These are phyloP conservation scores for Picea sitchensis DNA, from an alignment of 75 land plant genomes.

Conservation along the genomic window DNA sequence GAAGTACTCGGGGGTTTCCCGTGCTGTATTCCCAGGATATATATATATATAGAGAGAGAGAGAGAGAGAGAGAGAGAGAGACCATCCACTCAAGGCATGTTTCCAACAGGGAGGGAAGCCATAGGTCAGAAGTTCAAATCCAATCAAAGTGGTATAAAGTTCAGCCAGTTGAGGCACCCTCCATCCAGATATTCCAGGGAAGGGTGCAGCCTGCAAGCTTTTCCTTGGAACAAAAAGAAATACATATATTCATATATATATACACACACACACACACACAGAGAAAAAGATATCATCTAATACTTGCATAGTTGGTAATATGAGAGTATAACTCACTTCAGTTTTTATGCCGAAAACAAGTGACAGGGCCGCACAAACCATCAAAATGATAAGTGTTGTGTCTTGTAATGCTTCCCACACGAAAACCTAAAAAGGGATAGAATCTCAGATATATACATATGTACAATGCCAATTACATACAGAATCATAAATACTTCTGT, in stretches of 20 bases:
- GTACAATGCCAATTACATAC: neutral
- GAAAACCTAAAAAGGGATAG: constrained; percentile 35
- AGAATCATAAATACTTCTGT: neutral
- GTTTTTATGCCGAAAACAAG: constrained; percentile 68
- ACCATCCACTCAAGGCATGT: too few species aligned
- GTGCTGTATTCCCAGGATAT: too few species aligned
- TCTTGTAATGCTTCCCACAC: constrained; percentile 96
- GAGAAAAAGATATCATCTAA: neutral
- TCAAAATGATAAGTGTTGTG: constrained; percentile 81
- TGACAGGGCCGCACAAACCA: constrained; percentile 77
- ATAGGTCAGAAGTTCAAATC: too few species aligned
- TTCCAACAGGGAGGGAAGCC: too few species aligned
- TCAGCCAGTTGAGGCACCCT: too few species aligned
- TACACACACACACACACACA: neutral
- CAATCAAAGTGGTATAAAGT: too few species aligned
- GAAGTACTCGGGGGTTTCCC: too few species aligned
- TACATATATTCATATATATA: neutral
- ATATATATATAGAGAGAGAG: too few species aligned
- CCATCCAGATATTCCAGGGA: too few species aligned
- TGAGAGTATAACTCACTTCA: constrained; percentile 39
- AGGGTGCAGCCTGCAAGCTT: too few species aligned
- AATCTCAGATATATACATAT: neutral
- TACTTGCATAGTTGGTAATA: neutral
- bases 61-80: too few species aligned
- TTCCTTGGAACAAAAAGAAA: neutral